These are phyloP conservation scores for Petunia secreta DNA, from an alignment of 257 asterid species.

Conservation along the genomic window DNA sequence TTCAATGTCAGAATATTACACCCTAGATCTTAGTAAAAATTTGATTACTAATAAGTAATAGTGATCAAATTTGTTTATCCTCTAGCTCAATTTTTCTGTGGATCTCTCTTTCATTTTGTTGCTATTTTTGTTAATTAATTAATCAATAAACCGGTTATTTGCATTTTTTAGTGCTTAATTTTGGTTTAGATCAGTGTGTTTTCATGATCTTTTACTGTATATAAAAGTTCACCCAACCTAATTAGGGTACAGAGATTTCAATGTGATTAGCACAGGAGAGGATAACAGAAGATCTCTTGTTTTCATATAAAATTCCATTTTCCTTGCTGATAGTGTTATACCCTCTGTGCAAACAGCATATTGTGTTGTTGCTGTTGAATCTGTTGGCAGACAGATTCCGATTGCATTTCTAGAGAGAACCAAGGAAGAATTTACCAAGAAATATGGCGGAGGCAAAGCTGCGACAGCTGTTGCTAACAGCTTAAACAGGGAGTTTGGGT, in stretches of 20 bases:
- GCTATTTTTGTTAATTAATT: too few species aligned
- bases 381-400: conserved; percentile 88
- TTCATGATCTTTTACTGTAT: background rate
- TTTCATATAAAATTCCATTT: background rate
- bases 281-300: background rate
- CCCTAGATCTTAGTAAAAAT: background rate
- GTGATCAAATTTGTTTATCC: background rate
- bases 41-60: background rate
- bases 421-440: conserved; percentile 87
- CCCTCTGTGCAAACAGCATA: conserved; percentile 54
- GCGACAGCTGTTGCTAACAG: conserved; percentile 89
- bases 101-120: too few species aligned
- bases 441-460: conserved; percentile 93
- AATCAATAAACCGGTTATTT: too few species aligned
- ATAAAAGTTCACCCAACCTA: background rate
- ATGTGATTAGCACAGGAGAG: background rate
- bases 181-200: background rate
- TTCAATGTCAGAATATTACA: background rate
- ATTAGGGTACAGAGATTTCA: background rate
- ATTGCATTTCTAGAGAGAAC: conserved; percentile 84
- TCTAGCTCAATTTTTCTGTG: too few species aligned
- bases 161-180: background rate
- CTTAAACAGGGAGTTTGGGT: conserved; percentile 91
- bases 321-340: conserved; percentile 20
- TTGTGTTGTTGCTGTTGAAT: conserved; percentile 93